These are phyloP conservation scores for Penicillium occitanis DNA, from an alignment of 2,329 filamentous ascomycete species.

Conservation along the genomic window DNA sequence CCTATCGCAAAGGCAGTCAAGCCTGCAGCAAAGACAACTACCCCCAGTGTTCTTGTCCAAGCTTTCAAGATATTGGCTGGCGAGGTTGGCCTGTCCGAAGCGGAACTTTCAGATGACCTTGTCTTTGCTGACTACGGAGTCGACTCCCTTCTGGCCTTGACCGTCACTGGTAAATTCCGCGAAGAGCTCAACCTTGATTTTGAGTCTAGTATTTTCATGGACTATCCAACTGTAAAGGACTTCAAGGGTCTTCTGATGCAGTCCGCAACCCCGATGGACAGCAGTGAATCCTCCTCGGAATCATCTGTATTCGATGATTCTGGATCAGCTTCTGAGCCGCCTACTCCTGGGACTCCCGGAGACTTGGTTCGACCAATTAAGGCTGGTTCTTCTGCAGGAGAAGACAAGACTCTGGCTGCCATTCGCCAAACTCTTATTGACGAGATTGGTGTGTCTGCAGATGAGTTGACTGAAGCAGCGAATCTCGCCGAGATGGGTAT, in stretches of 20 bases:
- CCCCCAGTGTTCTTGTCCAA: conserved; percentile 39
- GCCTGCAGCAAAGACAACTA: conserved; percentile 29
- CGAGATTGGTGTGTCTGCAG: conserved; percentile 45
- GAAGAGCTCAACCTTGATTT: conserved; percentile 33
- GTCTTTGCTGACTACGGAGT: conserved; percentile 32
- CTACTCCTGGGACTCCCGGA: conserved; percentile 37
- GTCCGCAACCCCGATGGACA: conserved; percentile 33
- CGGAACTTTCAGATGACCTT: conserved; percentile 32
- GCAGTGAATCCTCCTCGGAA: conserved; percentile 33
- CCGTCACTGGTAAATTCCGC: conserved; percentile 33
- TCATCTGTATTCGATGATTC: conserved; percentile 31
- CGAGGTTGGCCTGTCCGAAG: conserved; percentile 37
- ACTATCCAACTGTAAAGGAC: conserved; percentile 20
- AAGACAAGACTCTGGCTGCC: conserved; percentile 37
- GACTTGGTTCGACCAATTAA: conserved; percentile 32
- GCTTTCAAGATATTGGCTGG: conserved; percentile 35
- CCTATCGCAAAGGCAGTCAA: conserved; percentile 30
- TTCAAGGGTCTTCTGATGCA: conserved; percentile 51
- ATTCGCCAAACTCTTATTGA: conserved; percentile 45
- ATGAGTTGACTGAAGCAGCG: conserved; percentile 41
- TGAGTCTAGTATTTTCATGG: conserved; percentile 22
- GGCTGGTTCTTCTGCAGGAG: conserved; percentile 26
- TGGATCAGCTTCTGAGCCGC: conserved; percentile 35
- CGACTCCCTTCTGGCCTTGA: conserved; percentile 38
- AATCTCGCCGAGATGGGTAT: conserved; percentile 47